These are phyloP conservation scores for Rhynchospora tenuis DNA, from an alignment of 176 grass and related monocot genomes.

Conservation along the genomic window DNA sequence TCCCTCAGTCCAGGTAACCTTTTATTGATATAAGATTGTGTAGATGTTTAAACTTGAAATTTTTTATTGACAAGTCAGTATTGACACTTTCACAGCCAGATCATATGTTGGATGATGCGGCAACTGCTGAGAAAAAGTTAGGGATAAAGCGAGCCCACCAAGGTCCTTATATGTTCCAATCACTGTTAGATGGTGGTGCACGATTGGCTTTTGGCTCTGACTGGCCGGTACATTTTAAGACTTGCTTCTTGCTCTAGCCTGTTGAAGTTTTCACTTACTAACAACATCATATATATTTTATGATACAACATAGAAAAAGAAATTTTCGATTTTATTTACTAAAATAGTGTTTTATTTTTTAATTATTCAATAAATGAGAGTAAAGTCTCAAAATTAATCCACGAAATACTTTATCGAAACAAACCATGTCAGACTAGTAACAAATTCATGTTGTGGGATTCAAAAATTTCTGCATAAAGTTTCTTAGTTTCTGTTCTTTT, in stretches of 20 bases:
- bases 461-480: not conserved
- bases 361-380: not conserved
- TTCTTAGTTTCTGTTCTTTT: not conserved
- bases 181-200: slow-evolving; percentile 41
- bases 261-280: slow-evolving; percentile 3
- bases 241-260: not conserved
- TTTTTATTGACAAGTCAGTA: not conserved
- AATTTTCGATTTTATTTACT: not conserved
- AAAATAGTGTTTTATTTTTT: not conserved
- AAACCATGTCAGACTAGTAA: not conserved
- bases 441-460: not conserved
- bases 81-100: slow-evolving; percentile 50
- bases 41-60: not conserved
- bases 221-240: slow-evolving; percentile 54
- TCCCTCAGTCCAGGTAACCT: slow-evolving; percentile 75
- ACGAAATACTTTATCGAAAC: too few relatives aligned
- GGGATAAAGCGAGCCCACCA: slow-evolving; percentile 41
- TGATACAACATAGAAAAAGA: not conserved
- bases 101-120: slow-evolving; percentile 71
- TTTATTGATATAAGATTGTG: not conserved
- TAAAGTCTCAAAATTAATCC: not conserved
- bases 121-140: slow-evolving; percentile 50
- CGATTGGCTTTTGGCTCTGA: slow-evolving; percentile 88
- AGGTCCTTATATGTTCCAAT: slow-evolving; percentile 64
- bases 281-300: not conserved